Conservation (phyloP, 352 stramenopile genomes). For the Phytophthora chlamydospora region DNA sequence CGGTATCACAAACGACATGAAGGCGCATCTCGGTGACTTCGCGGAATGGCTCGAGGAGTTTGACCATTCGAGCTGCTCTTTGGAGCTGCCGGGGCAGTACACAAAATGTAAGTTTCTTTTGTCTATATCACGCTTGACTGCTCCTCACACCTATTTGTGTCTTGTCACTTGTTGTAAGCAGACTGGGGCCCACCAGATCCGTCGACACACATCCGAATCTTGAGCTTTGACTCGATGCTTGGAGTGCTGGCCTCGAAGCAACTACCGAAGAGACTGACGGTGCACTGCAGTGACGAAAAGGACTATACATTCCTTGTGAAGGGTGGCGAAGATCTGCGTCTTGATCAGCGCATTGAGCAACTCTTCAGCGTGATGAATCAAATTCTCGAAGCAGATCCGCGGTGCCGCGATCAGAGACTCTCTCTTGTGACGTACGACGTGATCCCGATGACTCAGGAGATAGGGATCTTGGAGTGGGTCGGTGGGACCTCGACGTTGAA, state of each 20-base stretch:
- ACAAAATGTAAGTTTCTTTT: constrained; percentile 51
- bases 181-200: constrained; percentile 78
- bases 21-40: constrained; percentile 80
- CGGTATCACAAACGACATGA: constrained; percentile 85
- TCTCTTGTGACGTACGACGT: constrained; percentile 85
- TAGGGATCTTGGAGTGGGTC: constrained; percentile 88
- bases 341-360: constrained; percentile 93
- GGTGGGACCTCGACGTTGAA: constrained; percentile 79
- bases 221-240: constrained; percentile 81
- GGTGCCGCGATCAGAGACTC: constrained; percentile 71
- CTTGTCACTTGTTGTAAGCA: constrained; percentile 23
- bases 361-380: constrained; percentile 93
- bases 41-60: constrained; percentile 88
- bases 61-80: constrained; percentile 62
- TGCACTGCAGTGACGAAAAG: constrained; percentile 84
- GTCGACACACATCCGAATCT: constrained; percentile 63
- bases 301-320: constrained; percentile 91
- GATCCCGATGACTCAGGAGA: constrained; percentile 86
- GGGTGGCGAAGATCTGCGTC: constrained; percentile 90
- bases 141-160: constrained; percentile 10
- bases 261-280: constrained; percentile 78
- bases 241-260: constrained; percentile 86
- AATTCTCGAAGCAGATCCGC: constrained; percentile 69
- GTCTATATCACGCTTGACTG: background rate
- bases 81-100: constrained; percentile 88